Conservation (phyloP, 768 basidiomycete genomes). For the Coprinopsis strossmayeri region DNA sequence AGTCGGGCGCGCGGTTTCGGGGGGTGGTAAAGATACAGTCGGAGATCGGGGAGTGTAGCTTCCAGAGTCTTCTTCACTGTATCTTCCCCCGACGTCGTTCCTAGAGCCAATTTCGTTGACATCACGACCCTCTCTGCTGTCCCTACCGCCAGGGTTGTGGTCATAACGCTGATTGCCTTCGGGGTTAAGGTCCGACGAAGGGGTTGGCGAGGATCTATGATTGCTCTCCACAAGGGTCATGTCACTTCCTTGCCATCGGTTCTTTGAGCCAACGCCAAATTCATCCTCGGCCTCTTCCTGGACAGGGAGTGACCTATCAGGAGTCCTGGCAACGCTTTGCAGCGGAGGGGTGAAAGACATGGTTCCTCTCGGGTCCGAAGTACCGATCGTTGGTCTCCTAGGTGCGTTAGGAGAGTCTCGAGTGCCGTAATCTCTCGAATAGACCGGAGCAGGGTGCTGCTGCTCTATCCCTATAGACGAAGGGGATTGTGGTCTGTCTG, state of each 20-base stretch:
- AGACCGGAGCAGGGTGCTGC: conserved; percentile 36
- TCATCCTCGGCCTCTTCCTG: conserved; percentile 77
- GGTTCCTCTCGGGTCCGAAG: conserved; percentile 25
- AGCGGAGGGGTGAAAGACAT: conserved; percentile 40
- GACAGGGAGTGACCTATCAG: conserved; percentile 68
- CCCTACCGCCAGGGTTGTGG: conserved; percentile 23
- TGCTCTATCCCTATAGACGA: conserved; percentile 23
- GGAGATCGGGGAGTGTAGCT: conserved; percentile 17
- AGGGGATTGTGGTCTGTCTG: conserved; percentile 45
- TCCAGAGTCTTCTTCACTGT: conserved; percentile 16
- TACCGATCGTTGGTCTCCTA: conserved; percentile 22
- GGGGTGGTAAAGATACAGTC: conserved; percentile 4
- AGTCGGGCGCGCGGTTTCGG: background rate
- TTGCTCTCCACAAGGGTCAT: conserved; percentile 27
- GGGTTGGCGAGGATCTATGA: conserved; percentile 39
- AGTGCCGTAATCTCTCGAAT: conserved; percentile 36
- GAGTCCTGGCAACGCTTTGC: conserved; percentile 46
- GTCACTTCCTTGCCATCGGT: conserved; percentile 27
- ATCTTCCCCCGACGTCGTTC: background rate
- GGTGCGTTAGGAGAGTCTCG: conserved; percentile 36
- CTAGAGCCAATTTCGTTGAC: conserved; percentile 32
- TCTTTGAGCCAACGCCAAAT: conserved; percentile 27
- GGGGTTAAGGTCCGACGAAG: conserved; percentile 49
- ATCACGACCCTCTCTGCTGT: conserved; percentile 30
- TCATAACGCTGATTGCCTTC: conserved; percentile 27